phyloP scores from a whole-genome alignment of 352 stramenopile species.

The Phytophthora brassicae region DNA sequence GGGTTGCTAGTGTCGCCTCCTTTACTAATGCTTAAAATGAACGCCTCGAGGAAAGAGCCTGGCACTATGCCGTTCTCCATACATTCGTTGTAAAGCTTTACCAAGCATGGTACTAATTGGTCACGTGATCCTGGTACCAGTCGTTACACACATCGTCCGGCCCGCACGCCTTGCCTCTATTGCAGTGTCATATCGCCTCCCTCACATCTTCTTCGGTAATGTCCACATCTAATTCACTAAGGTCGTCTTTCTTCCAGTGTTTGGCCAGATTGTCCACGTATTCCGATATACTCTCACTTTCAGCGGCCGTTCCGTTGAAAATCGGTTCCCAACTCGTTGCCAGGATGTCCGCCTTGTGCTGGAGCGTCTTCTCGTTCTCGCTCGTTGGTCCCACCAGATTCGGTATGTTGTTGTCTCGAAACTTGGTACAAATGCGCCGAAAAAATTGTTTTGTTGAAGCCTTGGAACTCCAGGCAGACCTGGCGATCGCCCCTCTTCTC shows the following conservation, averaged over 20 bases:
- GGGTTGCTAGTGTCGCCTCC: not conserved
- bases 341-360: not conserved
- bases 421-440: not conserved
- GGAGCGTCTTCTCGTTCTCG: not conserved
- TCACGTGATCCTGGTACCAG: not conserved
- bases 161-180: not conserved
- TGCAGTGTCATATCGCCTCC: not conserved
- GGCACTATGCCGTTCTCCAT: not conserved
- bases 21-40: not conserved
- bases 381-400: not conserved
- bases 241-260: not conserved
- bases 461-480: not conserved
- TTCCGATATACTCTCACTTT: not conserved
- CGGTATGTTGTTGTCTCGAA: not conserved
- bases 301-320: not conserved
- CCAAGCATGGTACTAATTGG: not conserved
- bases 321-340: not conserved
- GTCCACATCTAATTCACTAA: not conserved
- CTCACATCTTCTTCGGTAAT: not conserved
- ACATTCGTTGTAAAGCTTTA: not conserved
- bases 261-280: not conserved
- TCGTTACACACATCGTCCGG: not conserved
- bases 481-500: not conserved
- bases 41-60: not conserved
- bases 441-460: not conserved